Conservation (phyloP, 176 grass and related monocot species). For the Chloris gayana region DNA sequence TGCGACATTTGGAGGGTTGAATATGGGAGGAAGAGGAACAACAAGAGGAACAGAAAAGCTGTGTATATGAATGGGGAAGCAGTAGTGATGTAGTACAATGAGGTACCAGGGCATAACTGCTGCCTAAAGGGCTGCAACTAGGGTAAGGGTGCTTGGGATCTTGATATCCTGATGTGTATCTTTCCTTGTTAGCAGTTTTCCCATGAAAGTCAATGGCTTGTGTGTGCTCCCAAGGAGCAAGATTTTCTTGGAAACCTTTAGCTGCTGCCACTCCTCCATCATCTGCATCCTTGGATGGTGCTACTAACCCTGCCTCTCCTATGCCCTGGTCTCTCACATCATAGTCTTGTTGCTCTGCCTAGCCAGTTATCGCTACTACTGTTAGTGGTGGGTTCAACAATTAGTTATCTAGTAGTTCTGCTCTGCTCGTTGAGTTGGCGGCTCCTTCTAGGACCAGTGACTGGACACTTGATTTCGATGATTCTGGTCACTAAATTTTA, state of each 20-base stretch:
- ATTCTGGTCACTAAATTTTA: background rate
- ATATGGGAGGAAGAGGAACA: background rate
- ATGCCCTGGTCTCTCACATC: background rate
- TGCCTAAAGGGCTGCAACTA: fast-evolving
- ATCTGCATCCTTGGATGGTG: background rate
- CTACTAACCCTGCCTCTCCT: background rate
- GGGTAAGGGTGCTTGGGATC: background rate
- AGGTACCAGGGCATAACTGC: too few species aligned
- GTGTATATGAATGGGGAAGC: background rate
- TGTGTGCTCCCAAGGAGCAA: background rate
- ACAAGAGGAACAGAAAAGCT: too few species aligned
- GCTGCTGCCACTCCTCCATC: background rate
- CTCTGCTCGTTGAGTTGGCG: background rate
- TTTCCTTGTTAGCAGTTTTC: background rate
- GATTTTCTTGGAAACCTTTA: background rate
- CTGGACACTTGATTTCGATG: background rate
- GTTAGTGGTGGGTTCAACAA: background rate
- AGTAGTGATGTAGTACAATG: background rate
- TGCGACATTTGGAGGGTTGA: background rate
- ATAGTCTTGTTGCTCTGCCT: background rate
- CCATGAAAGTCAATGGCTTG: background rate
- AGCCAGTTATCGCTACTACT: background rate
- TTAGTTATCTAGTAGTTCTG: conserved; percentile 2
- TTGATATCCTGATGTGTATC: background rate
- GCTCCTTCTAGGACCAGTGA: background rate